A percentile compares a stretch with the other conserved stretches of the same genome.
Evolutionary conservation across 495 filamentous ascomycete genomes (phyloP).

Genomic region (Hypoxylon lienhwacheense): DNA sequence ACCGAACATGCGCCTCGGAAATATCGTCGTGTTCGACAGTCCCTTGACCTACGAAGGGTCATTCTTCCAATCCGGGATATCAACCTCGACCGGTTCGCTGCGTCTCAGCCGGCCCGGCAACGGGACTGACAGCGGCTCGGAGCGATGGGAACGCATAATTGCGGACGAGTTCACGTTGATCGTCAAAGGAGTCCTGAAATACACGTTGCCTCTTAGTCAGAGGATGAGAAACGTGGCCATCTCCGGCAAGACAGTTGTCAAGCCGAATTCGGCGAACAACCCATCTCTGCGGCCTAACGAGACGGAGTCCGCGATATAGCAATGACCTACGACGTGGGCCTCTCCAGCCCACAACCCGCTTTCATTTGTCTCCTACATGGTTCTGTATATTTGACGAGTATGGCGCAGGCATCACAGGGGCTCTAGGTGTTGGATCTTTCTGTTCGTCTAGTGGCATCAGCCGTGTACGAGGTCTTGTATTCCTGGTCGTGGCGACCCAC

Average conservation of each 20-base stretch:
- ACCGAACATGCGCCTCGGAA: conserved; percentile 86
- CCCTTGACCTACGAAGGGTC: conserved; percentile 85
- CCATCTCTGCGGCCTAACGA: conserved; percentile 42
- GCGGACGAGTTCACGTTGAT: conserved; percentile 91
- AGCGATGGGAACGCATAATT: conserved; percentile 89
- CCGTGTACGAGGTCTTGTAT: conserved; percentile 1
- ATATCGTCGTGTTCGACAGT: conserved; percentile 83
- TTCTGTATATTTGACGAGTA: conserved; percentile 43
- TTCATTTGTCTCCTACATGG: conserved; percentile 37
- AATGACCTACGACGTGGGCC: conserved; percentile 31
- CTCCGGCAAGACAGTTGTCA: conserved; percentile 53
- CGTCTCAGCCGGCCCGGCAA: conserved; percentile 83
- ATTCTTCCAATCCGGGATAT: conserved; percentile 67
- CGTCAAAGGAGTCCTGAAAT: conserved; percentile 84
- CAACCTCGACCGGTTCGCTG: conserved; percentile 76
- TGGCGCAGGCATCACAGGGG: conserved; percentile 37
- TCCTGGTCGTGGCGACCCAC: conserved; percentile 3
- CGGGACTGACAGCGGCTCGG: conserved; percentile 79
- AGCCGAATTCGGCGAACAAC: conserved; percentile 53
- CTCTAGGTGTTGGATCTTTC: conserved; percentile 41
- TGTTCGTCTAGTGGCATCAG: conserved; percentile 8
- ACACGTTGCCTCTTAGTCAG: conserved; percentile 80
- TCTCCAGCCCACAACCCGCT: conserved; percentile 31
- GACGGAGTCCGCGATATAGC: conserved; percentile 32
- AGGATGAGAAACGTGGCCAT: conserved; percentile 59